phyloP scores from a whole-genome alignment of 2,329 filamentous ascomycete genomes.

The Epichloe sibirici region DNA sequence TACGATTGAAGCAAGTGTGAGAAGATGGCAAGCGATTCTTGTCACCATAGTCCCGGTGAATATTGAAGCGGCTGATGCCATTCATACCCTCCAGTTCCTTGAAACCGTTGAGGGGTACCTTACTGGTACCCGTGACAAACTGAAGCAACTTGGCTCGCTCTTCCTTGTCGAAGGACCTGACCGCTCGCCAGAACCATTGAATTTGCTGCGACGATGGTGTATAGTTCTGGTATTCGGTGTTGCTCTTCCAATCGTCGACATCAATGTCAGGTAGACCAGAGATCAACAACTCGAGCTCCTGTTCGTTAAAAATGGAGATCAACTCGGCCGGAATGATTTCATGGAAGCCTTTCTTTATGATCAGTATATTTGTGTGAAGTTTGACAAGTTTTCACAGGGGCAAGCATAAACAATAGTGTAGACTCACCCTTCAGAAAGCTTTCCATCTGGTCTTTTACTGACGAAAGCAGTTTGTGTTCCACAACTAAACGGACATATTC shows the following conservation, averaged over 20 bases:
- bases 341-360: conserved; percentile 61
- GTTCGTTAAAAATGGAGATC: conserved; percentile 96
- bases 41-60: conserved; percentile 93
- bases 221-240: conserved; percentile 98
- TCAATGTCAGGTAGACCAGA: conserved; percentile 96
- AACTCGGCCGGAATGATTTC: conserved; percentile 93
- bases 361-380: neutral
- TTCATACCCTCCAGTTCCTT: conserved; percentile 99
- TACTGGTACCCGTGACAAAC: conserved; percentile 96
- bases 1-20: conserved; percentile 99
- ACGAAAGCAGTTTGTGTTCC: conserved; percentile 82
- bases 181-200: conserved; percentile 98
- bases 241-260: conserved; percentile 97
- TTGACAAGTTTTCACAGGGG: neutral
- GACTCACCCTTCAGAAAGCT: conserved; percentile 69
- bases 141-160: conserved; percentile 94
- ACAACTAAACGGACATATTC: conserved; percentile 93
- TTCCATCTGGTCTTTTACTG: conserved; percentile 89
- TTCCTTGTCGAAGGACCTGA: conserved; percentile 96
- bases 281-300: conserved; percentile 91
- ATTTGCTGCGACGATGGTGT: conserved; percentile 88
- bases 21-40: conserved; percentile 92
- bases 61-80: conserved; percentile 94
- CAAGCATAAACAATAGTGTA: neutral
- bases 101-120: conserved; percentile 96